Evolutionary conservation across 805 yeast species (phyloP).

Genomic region (Ogataea ramenticola): DNA sequence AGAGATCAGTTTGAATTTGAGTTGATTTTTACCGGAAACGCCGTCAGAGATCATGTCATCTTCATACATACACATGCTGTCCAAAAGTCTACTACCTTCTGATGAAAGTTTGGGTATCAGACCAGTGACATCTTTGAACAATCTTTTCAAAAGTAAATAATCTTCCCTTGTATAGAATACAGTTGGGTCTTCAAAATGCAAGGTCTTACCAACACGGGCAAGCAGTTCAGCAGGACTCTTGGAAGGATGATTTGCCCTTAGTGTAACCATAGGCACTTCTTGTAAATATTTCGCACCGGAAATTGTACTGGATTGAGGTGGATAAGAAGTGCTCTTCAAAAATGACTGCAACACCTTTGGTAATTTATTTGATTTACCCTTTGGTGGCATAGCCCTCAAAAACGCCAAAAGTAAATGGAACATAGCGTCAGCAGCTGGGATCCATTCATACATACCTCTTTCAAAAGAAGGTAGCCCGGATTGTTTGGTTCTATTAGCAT

Average conservation of each 20-base stretch:
- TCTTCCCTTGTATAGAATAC: slow-evolving; percentile 71
- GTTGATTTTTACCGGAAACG: slow-evolving; percentile 20
- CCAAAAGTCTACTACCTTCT: slow-evolving; percentile 59
- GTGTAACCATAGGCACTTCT: slow-evolving; percentile 30
- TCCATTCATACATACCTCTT: slow-evolving; percentile 72
- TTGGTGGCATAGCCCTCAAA: slow-evolving; percentile 64
- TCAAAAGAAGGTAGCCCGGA: slow-evolving; percentile 43
- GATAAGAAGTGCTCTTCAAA: slow-evolving; percentile 60
- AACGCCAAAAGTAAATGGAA: slow-evolving; percentile 75
- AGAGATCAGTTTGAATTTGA: slow-evolving; percentile 22
- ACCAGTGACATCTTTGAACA: slow-evolving; percentile 52
- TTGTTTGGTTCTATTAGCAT: slow-evolving; percentile 20
- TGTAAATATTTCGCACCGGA: slow-evolving; percentile 19
- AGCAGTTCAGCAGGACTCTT: slow-evolving; percentile 52
- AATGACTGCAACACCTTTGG: slow-evolving; percentile 64
- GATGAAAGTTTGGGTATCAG: slow-evolving; percentile 60
- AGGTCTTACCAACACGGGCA: slow-evolving; percentile 46
- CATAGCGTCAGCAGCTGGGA: slow-evolving; percentile 77
- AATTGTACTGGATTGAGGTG: slow-evolving; percentile 33
- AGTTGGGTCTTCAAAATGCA: slow-evolving; percentile 64
- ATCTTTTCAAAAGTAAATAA: slow-evolving; percentile 62
- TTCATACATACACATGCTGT: slow-evolving; percentile 27
- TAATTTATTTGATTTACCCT: slow-evolving; percentile 41
- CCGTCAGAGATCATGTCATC: slow-evolving; percentile 32
- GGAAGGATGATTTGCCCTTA: slow-evolving; percentile 35